Evolutionary conservation across 495 filamentous ascomycete species (phyloP), one percentile per base, ranked within the genome.

Genomic region (Tuber borchii): DNA sequence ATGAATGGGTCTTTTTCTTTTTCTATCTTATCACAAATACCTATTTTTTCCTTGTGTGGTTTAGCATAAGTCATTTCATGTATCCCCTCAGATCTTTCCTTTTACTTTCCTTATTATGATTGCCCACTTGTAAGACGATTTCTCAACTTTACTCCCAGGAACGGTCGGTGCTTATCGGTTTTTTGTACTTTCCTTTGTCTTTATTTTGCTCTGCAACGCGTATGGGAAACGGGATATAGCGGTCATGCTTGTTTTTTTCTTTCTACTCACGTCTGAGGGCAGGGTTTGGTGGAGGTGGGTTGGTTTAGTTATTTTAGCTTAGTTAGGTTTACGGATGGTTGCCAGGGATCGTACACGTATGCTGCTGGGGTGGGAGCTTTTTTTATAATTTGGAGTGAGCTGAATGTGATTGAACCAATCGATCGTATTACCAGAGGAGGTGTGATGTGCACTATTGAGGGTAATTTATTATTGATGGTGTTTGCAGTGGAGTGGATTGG

Each of bases 191-290:
- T 31, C 26, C 31, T 65, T 65, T 34, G n/a, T 14, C 14, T 34
- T 34, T 65, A 17, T 34, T 19, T 65, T 65, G 56, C 26, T 65
- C 31, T 65, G 26, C 26, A 65, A 34, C 16, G 56, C 14, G 56
- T 65, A 65, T 34, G 26, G 56, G 56, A 65, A 65, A 65, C 26
- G 56, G 56, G 56, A 65, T 65, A 65, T 65, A 65, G 56, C 56
- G 56, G 56, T 65, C 31, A 65, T 65, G 26, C 14, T 65, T 65
- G 12, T 19, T 65, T 65, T 17, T 31, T 65, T 65, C 20, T n/a
- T 56, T n/a, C 20, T 6, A 16, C 56, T 34, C 19, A 34, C 16
- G 26, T 34, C 34, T 19, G 10, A 65, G 56, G 56, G 7, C 16
- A 65, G 3, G 56, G 26, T 34, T 65, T 19, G 56, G 14, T 14